Evolutionary conservation across 495 filamentous ascomycete species (phyloP).

Genomic region (Sporormia fimetaria): DNA sequence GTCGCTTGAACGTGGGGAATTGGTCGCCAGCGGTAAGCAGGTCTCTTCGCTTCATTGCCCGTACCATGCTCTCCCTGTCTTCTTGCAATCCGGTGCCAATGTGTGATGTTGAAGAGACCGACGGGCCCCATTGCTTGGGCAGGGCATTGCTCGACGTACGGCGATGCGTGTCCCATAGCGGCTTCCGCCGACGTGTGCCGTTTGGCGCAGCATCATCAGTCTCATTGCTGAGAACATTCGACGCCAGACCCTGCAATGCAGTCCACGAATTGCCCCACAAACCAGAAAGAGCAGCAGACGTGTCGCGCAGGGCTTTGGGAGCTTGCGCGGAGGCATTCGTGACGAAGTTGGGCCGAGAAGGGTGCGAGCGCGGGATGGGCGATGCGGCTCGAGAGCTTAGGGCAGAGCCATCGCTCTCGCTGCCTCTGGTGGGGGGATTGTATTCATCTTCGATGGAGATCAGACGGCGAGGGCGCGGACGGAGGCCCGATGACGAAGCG

Average conservation of each 20-base stretch:
- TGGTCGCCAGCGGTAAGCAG: conserved; percentile 45
- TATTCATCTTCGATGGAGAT: conserved; percentile 33
- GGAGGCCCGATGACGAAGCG: conserved; percentile 26
- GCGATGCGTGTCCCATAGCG: conserved; percentile 36
- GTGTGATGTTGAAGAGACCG: conserved; percentile 33
- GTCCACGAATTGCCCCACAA: conserved; percentile 34
- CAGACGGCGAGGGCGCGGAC: conserved; percentile 30
- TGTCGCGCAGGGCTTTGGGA: not conserved
- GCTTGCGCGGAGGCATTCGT: conserved; percentile 12
- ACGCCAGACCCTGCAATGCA: conserved; percentile 34
- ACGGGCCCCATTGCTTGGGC: conserved; percentile 47
- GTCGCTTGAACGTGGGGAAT: conserved; percentile 49
- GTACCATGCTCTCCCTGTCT: conserved; percentile 44
- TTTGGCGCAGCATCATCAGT: conserved; percentile 28
- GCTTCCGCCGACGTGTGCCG: conserved; percentile 34
- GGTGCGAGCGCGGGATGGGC: conserved; percentile 28
- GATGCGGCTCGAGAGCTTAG: conserved; percentile 28
- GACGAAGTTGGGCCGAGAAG: conserved; percentile 16
- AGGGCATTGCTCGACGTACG: conserved; percentile 34
- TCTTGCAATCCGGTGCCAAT: conserved; percentile 46
- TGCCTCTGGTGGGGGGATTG: conserved; percentile 11
- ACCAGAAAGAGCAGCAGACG: conserved; percentile 16
- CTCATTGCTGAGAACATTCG: conserved; percentile 33
- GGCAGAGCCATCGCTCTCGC: conserved; percentile 24
- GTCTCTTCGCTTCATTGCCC: conserved; percentile 53